Evolutionary conservation across 73 alveolate species (phyloP).

Genomic region (Tetrahymena thermophila): DNA sequence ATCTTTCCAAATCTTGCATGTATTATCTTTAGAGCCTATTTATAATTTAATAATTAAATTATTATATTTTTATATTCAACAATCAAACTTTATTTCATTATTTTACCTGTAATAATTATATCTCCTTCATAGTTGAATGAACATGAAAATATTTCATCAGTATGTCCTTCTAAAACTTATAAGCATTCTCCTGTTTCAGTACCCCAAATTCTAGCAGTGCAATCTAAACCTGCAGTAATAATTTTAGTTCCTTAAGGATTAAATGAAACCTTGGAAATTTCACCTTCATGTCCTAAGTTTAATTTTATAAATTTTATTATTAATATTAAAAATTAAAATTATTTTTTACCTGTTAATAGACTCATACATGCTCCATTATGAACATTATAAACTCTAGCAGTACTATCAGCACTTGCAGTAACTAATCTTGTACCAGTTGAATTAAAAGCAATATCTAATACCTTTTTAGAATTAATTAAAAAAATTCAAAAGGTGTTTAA

Average conservation of each 20-base stretch:
- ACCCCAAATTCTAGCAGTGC: conserved; percentile 95
- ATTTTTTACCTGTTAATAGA: conserved; percentile 51
- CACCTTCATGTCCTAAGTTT: conserved; percentile 85
- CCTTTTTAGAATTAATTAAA: background rate
- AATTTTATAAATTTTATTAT: background rate
- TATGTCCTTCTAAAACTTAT: conserved; percentile 98
- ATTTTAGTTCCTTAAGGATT: conserved; percentile 96
- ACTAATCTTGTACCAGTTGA: conserved; percentile 97
- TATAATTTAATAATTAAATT: background rate
- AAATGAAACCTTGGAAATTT: conserved; percentile 90
- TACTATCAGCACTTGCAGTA: conserved; percentile 96
- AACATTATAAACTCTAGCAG: conserved; percentile 92
- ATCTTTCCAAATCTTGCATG: conserved; percentile 96
- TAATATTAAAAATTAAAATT: conserved; percentile 39
- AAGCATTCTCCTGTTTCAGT: conserved; percentile 98
- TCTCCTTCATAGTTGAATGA: conserved; percentile 99
- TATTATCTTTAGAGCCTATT: conserved; percentile 91
- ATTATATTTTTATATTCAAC: background rate
- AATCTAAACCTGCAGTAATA: conserved; percentile 95
- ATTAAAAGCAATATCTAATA: conserved; percentile 88
- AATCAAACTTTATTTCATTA: no score
- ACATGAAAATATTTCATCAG: conserved; percentile 99
- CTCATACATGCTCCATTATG: conserved; percentile 68
- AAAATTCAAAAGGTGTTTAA: no score
- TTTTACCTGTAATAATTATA: conserved; percentile 83